Conservation (phyloP, 2,329 filamentous ascomycete species). For the Arthrobotrys sphaeroides region DNA sequence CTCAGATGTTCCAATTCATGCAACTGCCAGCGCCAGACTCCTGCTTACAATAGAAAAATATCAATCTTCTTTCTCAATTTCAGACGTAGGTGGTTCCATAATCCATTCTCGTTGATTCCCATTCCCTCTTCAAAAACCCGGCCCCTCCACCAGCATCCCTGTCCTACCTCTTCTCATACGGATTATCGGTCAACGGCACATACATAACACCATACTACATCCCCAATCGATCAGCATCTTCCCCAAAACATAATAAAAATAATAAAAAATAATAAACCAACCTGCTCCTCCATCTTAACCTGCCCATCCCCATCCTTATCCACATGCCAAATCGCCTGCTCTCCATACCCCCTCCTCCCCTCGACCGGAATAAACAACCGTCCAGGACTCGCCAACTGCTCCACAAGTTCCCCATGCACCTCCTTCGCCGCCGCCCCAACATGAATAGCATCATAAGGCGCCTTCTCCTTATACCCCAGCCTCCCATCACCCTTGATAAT, state of each 20-base stretch:
- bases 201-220: constrained; percentile 75
- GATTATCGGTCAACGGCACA: constrained; percentile 79
- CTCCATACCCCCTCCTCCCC: constrained; percentile 66
- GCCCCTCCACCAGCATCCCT: neutral
- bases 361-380: constrained; percentile 82
- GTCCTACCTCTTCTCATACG: constrained; percentile 58
- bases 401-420: constrained; percentile 76
- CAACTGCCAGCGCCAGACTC: neutral
- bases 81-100: no score
- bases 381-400: constrained; percentile 81
- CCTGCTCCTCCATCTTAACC: constrained; percentile 67
- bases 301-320: constrained; percentile 75
- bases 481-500: constrained; percentile 70
- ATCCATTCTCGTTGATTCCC: no score
- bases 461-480: constrained; percentile 60
- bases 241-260: neutral
- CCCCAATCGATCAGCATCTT: neutral
- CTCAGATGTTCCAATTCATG: neutral
- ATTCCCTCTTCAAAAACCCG: no score
- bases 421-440: constrained; percentile 85
- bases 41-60: no score
- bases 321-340: constrained; percentile 77
- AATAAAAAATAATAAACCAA: constrained; percentile 20
- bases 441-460: constrained; percentile 90
- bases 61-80: no score